Evolutionary conservation across 179 eudicot genomes (phyloP).

Genomic region (Nepenthes alata): DNA sequence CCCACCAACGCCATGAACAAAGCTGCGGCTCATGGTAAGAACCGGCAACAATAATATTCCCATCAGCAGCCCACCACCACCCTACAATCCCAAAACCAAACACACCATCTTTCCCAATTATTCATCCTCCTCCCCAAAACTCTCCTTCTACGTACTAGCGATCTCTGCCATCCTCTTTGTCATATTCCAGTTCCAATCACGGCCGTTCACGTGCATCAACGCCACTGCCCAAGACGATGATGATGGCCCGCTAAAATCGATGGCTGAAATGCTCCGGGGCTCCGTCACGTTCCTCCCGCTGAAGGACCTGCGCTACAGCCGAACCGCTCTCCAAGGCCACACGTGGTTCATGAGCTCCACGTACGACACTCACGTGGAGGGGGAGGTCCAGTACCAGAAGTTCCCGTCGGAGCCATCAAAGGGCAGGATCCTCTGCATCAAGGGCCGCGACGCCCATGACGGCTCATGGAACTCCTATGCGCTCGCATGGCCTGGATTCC

Average conservation of each 20-base stretch:
- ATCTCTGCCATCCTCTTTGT: slow-evolving; percentile 23
- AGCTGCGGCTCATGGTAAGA: no score
- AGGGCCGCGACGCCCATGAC: slow-evolving; percentile 53
- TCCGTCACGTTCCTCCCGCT: slow-evolving; percentile 64
- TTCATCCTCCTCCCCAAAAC: slow-evolving; percentile 25
- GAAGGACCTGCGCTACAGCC: slow-evolving; percentile 51
- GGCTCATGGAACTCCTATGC: slow-evolving; percentile 57
- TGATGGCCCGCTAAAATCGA: not conserved
- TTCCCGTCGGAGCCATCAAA: slow-evolving; percentile 59
- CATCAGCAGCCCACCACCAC: no score
- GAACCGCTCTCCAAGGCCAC: slow-evolving; percentile 43
- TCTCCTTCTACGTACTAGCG: slow-evolving; percentile 23
- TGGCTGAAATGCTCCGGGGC: slow-evolving; percentile 22
- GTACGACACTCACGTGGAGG: slow-evolving; percentile 53
- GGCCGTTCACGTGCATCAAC: slow-evolving; percentile 7
- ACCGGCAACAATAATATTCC: no score
- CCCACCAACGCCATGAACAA: no score
- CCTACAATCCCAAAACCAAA: slow-evolving; percentile 20
- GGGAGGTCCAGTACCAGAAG: slow-evolving; percentile 54
- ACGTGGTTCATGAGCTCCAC: slow-evolving; percentile 93
- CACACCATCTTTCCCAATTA: slow-evolving; percentile 3
- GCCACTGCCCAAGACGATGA: not conserved
- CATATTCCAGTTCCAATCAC: slow-evolving; percentile 28
- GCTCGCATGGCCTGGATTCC: slow-evolving; percentile 24
- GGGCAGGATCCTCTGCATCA: slow-evolving; percentile 49